Percentiles rank a stretch among this genome's conserved stretches.
Conservation (phyloP, 345 rosid genomes). For the Salix brachista region DNA sequence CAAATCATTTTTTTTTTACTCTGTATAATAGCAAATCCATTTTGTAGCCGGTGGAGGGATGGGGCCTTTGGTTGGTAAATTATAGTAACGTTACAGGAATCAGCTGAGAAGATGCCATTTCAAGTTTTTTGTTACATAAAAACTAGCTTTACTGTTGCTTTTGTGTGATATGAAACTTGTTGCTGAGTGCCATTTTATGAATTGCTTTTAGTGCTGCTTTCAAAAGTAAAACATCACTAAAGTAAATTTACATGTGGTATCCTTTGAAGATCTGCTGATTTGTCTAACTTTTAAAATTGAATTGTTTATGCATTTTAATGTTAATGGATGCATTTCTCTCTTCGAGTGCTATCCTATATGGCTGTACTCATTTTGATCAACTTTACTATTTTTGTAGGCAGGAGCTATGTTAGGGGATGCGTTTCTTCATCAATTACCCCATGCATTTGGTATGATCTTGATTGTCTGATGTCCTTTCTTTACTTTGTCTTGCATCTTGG, state of each 20-base stretch:
- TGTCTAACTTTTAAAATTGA: neutral
- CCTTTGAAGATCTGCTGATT: neutral
- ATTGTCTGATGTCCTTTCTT: neutral
- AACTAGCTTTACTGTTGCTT: neutral
- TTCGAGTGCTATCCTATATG: neutral
- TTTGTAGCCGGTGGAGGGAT: neutral
- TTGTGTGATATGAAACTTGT: neutral
- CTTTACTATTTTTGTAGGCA: constrained; percentile 48
- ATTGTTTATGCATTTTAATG: neutral
- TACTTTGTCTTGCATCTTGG: neutral
- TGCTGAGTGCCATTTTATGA: neutral
- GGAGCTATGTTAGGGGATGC: constrained; percentile 99
- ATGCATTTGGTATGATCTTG: constrained; percentile 80
- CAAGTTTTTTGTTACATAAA: neutral
- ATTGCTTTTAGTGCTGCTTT: neutral
- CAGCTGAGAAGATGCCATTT: neutral
- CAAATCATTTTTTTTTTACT: neutral
- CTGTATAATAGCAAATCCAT: neutral
- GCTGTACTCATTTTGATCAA: constrained; percentile 9
- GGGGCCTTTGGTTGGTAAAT: neutral
- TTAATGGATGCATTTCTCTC: neutral
- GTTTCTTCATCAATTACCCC: constrained; percentile 97
- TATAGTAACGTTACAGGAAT: neutral
- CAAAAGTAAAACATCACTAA: neutral
- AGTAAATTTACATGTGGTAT: neutral